Evolutionary conservation across 768 basidiomycete genomes (phyloP).

Genomic region (Cantharellus cinnabarinus): DNA sequence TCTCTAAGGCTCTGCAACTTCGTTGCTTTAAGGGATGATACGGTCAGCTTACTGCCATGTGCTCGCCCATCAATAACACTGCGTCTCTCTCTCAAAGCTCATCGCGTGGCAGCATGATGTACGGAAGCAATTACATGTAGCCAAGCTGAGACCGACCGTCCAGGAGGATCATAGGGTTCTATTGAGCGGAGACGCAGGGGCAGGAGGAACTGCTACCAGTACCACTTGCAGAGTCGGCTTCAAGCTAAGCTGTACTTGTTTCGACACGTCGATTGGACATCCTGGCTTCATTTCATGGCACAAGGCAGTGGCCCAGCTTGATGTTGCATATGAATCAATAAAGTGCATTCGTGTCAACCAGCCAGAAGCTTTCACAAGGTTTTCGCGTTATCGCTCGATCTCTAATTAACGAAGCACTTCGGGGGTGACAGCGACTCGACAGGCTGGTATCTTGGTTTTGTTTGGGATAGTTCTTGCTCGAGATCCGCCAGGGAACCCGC

Average conservation of each 20-base stretch:
- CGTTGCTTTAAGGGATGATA: constrained; percentile 13
- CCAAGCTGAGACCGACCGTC: constrained; percentile 73
- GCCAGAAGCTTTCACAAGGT: constrained; percentile 40
- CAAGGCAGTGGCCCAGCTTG: constrained; percentile 58
- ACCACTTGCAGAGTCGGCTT: constrained; percentile 46
- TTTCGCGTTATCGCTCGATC: background rate
- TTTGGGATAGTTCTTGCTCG: constrained; percentile 79
- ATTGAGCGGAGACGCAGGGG: constrained; percentile 53
- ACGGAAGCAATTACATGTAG: constrained; percentile 52
- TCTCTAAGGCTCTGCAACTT: constrained; percentile 80
- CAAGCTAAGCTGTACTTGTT: background rate
- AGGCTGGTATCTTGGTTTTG: constrained; percentile 52
- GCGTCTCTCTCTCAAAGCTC: constrained; percentile 56
- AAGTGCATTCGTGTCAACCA: constrained; percentile 43
- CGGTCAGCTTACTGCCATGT: constrained; percentile 42
- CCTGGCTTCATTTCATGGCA: constrained; percentile 52
- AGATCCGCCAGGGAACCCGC: constrained; percentile 61
- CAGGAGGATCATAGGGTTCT: constrained; percentile 69
- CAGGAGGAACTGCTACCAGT: constrained; percentile 33
- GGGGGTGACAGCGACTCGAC: constrained; percentile 60
- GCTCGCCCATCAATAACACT: constrained; percentile 52
- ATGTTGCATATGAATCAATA: constrained; percentile 73
- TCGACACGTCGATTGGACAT: background rate
- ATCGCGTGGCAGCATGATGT: constrained; percentile 65
- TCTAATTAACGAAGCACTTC: constrained; percentile 43